Evolutionary conservation across 805 yeast genomes (phyloP).

Genomic region (Hanseniaspora vineae): DNA sequence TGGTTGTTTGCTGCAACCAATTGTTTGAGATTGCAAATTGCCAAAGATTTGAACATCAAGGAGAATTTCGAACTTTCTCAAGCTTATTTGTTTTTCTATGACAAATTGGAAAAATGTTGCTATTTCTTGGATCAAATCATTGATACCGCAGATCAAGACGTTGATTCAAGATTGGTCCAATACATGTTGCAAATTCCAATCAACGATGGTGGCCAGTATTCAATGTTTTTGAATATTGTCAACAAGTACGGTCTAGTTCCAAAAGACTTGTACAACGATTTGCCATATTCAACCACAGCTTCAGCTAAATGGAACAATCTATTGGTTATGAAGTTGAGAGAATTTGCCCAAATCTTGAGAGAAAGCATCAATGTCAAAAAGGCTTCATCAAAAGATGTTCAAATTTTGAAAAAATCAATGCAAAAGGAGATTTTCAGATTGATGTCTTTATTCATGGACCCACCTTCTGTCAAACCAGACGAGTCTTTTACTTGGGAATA

Average conservation of each 20-base stretch:
- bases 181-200: constrained; percentile 53
- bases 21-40: constrained; percentile 50
- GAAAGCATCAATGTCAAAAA: constrained; percentile 30
- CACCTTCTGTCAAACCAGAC: constrained; percentile 60
- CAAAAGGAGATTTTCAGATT: constrained; percentile 53
- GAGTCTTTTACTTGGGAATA: constrained; percentile 65
- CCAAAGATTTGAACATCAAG: constrained; percentile 48
- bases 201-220: constrained; percentile 80
- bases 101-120: constrained; percentile 75
- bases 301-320: constrained; percentile 43
- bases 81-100: constrained; percentile 69
- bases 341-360: constrained; percentile 62
- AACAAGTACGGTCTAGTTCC: constrained; percentile 79
- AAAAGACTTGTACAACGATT: constrained; percentile 57
- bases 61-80: constrained; percentile 60
- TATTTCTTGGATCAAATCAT: constrained; percentile 65
- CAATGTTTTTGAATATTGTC: constrained; percentile 65
- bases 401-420: constrained; percentile 30
- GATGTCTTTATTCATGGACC: constrained; percentile 57
- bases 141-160: constrained; percentile 51
- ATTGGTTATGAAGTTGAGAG: constrained; percentile 59
- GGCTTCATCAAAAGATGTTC: constrained; percentile 23
- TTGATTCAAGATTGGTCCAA: constrained; percentile 61
- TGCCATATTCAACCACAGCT: constrained; percentile 39
- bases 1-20: constrained; percentile 84